Conservation (phyloP, 1,284 basidiomycete species). For the Moesziomyces aphidis region DNA sequence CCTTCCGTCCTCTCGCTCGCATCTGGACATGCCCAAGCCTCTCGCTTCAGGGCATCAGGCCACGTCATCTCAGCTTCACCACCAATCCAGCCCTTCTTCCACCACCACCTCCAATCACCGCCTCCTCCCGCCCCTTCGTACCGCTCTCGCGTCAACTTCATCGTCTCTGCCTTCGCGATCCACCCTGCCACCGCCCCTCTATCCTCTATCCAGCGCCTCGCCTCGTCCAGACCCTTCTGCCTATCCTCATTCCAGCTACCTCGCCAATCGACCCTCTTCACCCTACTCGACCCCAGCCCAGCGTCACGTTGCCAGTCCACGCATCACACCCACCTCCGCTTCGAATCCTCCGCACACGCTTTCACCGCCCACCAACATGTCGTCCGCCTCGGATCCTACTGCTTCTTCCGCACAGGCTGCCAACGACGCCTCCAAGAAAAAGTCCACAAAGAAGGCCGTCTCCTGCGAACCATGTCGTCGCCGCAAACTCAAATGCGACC, state of each 20-base stretch:
- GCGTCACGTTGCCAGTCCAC: slow-evolving; percentile 3
- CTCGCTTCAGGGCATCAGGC: slow-evolving; percentile 15
- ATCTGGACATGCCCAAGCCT: slow-evolving; percentile 23
- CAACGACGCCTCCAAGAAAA: slow-evolving; percentile 36
- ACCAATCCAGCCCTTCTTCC: not conserved
- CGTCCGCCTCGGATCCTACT: slow-evolving; percentile 8
- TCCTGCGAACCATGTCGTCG: slow-evolving; percentile 61
- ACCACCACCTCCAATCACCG: slow-evolving; percentile 19
- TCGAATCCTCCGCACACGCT: not conserved
- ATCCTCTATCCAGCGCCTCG: slow-evolving; percentile 10
- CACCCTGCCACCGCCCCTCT: slow-evolving; percentile 27
- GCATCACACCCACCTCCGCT: slow-evolving; percentile 5
- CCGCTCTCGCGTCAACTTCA: slow-evolving; percentile 14
- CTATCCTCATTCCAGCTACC: slow-evolving; percentile 1
- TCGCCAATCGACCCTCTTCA: slow-evolving; percentile 1
- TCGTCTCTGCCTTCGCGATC: slow-evolving; percentile 11
- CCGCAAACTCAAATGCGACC: slow-evolving; percentile 61
- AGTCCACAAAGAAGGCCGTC: slow-evolving; percentile 59
- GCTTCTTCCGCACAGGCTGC: slow-evolving; percentile 1
- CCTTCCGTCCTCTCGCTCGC: not conserved
- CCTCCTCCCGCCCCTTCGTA: slow-evolving; percentile 30
- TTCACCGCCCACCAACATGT: slow-evolving; percentile 15
- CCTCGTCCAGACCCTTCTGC: slow-evolving; percentile 9
- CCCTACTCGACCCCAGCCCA: not conserved
- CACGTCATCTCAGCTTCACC: not conserved